These are phyloP conservation scores for Saturnispora bothae DNA, from an alignment of 805 yeast species.

Conservation along the genomic window DNA sequence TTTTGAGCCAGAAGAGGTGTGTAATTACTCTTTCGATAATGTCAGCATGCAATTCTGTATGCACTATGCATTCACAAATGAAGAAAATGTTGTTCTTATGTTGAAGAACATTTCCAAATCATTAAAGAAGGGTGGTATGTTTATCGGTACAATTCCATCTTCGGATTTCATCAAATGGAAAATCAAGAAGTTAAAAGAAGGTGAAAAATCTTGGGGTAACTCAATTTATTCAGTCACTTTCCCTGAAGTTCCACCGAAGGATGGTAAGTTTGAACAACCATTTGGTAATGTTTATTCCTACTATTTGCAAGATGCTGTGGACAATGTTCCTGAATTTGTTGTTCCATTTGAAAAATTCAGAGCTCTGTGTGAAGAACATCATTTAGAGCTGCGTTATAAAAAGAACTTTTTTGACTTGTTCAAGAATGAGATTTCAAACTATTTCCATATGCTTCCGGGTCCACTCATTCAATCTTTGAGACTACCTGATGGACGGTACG, in stretches of 20 bases:
- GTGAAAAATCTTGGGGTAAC: constrained; percentile 72
- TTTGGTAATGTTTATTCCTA: constrained; percentile 80
- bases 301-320: constrained; percentile 85
- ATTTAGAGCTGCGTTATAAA: constrained; percentile 58
- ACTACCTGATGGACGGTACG: constrained; percentile 70
- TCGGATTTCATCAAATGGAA: constrained; percentile 72
- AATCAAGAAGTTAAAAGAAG: constrained; percentile 39
- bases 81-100: constrained; percentile 62
- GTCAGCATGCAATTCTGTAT: constrained; percentile 88
- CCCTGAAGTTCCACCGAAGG: constrained; percentile 65
- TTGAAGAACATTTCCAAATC: constrained; percentile 68
- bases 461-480: constrained; percentile 55
- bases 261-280: constrained; percentile 62
- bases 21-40: constrained; percentile 67
- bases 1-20: constrained; percentile 45
- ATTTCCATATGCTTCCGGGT: constrained; percentile 47
- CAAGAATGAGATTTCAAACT: constrained; percentile 64
- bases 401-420: constrained; percentile 77
- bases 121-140: constrained; percentile 71
- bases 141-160: constrained; percentile 91
- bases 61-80: constrained; percentile 90
- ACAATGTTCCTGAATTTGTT: constrained; percentile 91
- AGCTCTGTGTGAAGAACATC: constrained; percentile 74
- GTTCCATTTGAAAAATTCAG: constrained; percentile 88
- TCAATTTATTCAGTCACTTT: constrained; percentile 72